Conservation (phyloP, 2,329 filamentous ascomycete genomes). For the Paecilomyces fulvus region DNA sequence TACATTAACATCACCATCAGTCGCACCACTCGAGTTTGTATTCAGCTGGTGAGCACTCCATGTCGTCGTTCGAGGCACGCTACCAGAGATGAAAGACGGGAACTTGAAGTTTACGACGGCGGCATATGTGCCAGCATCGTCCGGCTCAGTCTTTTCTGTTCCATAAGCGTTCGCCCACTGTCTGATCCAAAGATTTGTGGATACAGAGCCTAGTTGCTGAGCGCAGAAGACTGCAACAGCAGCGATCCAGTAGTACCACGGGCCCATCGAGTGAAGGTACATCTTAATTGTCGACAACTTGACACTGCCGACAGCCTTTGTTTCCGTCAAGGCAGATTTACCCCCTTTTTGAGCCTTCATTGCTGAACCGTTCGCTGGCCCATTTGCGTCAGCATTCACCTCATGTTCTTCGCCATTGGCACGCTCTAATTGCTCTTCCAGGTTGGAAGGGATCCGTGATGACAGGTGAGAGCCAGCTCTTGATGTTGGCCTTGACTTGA, state of each 20-base stretch:
- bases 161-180: slow-evolving; percentile 90
- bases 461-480: slow-evolving; percentile 61
- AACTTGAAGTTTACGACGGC: slow-evolving; percentile 29
- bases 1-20: slow-evolving; percentile 57
- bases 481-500: slow-evolving; percentile 65
- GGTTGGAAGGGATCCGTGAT: slow-evolving; percentile 68
- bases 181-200: slow-evolving; percentile 89
- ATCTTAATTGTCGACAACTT: slow-evolving; percentile 78
- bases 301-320: slow-evolving; percentile 76
- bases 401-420: slow-evolving; percentile 33
- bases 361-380: slow-evolving; percentile 34
- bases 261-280: slow-evolving; percentile 87
- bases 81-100: slow-evolving; percentile 28
- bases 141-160: slow-evolving; percentile 29
- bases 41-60: slow-evolving; percentile 21
- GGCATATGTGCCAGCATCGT: slow-evolving; percentile 33
- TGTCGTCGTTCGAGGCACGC: slow-evolving; percentile 25
- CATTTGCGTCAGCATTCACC: slow-evolving; percentile 42
- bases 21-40: slow-evolving; percentile 8
- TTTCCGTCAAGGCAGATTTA: slow-evolving; percentile 53
- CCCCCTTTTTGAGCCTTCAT: slow-evolving; percentile 37
- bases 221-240: slow-evolving; percentile 66
- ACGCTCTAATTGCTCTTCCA: slow-evolving; percentile 52
- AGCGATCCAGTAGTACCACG: slow-evolving; percentile 88
- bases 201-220: slow-evolving; percentile 79